Conservation (phyloP, 805 yeast genomes). For the Saccharomycopsis capsularis region DNA sequence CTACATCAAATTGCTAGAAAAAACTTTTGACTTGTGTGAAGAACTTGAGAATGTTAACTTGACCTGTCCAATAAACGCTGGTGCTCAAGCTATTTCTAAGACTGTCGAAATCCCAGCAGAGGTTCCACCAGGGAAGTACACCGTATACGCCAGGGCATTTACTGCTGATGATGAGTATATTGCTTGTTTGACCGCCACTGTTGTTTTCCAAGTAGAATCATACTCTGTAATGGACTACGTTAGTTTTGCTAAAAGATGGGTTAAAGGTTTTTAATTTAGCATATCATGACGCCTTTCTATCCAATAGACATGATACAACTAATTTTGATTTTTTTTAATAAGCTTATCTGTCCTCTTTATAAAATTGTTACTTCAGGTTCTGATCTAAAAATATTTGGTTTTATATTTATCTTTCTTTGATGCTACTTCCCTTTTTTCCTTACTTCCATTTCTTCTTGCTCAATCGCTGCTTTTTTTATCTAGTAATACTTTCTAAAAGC, state of each 20-base stretch:
- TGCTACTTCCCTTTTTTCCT: too few species aligned
- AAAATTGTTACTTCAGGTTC: too few species aligned
- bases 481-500: too few species aligned
- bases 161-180: slow-evolving; percentile 75
- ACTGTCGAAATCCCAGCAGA: slow-evolving; percentile 79
- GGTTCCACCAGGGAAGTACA: slow-evolving; percentile 93
- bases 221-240: slow-evolving; percentile 13
- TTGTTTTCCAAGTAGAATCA: slow-evolving; percentile 37
- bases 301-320: too few species aligned
- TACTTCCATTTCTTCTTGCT: too few species aligned
- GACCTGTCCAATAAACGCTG: slow-evolving; percentile 74
- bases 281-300: too few species aligned
- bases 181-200: slow-evolving; percentile 74
- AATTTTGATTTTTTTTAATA: too few species aligned
- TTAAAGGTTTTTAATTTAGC: slow-evolving; percentile 10
- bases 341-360: too few species aligned
- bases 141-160: slow-evolving; percentile 83
- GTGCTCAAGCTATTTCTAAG: slow-evolving; percentile 59
- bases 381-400: too few species aligned
- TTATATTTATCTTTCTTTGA: too few species aligned
- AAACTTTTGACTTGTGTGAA: slow-evolving; percentile 91
- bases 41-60: slow-evolving; percentile 76
- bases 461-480: too few species aligned
- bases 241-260: slow-evolving; percentile 15
- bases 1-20: slow-evolving; percentile 77